Conservation (phyloP, 2,329 filamentous ascomycete species). For the Colletotrichum truncatum region DNA sequence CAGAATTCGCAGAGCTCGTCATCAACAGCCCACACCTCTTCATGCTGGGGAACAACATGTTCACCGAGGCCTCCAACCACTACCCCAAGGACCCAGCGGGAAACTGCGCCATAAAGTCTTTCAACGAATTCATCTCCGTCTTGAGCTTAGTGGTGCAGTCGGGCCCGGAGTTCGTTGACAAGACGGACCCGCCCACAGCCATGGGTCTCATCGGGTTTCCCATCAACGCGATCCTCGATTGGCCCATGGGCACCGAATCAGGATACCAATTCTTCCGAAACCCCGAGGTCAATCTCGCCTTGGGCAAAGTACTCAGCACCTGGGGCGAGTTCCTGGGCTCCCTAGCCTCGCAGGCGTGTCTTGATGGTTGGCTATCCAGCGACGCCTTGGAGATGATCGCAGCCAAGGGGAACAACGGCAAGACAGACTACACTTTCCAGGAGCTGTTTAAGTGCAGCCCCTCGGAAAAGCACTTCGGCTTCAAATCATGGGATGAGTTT, state of each 20-base stretch:
- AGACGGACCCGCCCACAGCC: not conserved
- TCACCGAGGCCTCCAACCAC: not conserved
- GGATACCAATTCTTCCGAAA: conserved; percentile 65
- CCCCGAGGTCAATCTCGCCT: conserved; percentile 57
- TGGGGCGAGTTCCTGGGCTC: conserved; percentile 45
- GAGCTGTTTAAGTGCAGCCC: conserved; percentile 71
- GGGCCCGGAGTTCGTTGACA: not conserved
- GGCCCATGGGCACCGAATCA: conserved; percentile 64
- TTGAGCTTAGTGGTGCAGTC: not conserved
- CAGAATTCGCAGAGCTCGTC: not conserved
- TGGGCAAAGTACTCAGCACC: conserved; percentile 60
- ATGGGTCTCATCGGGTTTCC: conserved; percentile 61
- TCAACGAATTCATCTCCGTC: not conserved
- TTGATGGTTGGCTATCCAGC: conserved; percentile 32
- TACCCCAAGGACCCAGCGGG: not conserved
- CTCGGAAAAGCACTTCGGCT: conserved; percentile 63
- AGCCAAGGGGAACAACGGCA: conserved; percentile 50
- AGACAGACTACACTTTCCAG: conserved; percentile 59
- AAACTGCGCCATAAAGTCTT: not conserved
- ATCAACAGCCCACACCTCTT: not conserved
- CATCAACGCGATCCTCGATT: conserved; percentile 66
- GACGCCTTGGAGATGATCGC: conserved; percentile 30
- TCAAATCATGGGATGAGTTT: conserved; percentile 75
- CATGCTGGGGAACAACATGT: conserved; percentile 4
- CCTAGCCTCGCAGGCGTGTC: conserved; percentile 31